Evolutionary conservation across 2,329 filamentous ascomycete genomes (phyloP).

Genomic region (Dactylellina parvicollis): DNA sequence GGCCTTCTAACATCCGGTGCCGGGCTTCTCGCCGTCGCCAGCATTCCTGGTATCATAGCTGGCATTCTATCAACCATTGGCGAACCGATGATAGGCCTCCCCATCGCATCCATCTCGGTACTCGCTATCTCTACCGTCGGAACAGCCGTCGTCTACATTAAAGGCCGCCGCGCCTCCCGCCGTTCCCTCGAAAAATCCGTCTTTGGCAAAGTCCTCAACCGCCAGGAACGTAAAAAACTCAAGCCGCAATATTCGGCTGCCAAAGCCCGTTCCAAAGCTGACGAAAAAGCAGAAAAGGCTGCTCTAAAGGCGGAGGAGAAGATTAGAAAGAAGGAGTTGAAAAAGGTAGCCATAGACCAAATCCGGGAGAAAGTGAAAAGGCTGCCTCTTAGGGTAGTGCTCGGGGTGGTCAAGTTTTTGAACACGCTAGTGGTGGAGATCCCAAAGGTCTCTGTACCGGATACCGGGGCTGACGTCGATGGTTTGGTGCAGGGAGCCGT

Average conservation of each 20-base stretch:
- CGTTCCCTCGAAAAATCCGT: conserved; percentile 38
- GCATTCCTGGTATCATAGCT: background rate
- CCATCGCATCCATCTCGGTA: conserved; percentile 2
- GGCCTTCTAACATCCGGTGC: conserved; percentile 11
- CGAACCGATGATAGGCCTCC: conserved; percentile 2
- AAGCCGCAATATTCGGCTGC: conserved; percentile 27
- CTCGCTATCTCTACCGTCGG: conserved; percentile 9
- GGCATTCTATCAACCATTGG: background rate
- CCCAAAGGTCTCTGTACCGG: conserved; percentile 23
- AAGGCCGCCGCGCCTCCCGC: conserved; percentile 40
- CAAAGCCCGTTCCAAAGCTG: conserved; percentile 28
- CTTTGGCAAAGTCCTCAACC: conserved; percentile 46
- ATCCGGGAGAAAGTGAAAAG: conserved; percentile 2
- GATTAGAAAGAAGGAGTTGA: conserved; percentile 8
- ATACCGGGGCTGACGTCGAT: conserved; percentile 17
- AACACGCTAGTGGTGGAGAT: conserved; percentile 35
- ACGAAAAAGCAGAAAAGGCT: conserved; percentile 27
- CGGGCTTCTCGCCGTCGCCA: background rate
- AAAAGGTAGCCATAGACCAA: conserved; percentile 38
- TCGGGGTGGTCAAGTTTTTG: conserved; percentile 33
- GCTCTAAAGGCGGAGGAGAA: conserved; percentile 31
- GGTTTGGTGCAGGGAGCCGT: conserved; percentile 21
- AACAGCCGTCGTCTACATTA: conserved; percentile 33
- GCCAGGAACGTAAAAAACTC: conserved; percentile 26
- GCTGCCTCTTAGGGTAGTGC: conserved; percentile 18